These are phyloP conservation scores for Fusarium sp. DNA, from an alignment of 2,329 filamentous ascomycete genomes.

Conservation along the genomic window DNA sequence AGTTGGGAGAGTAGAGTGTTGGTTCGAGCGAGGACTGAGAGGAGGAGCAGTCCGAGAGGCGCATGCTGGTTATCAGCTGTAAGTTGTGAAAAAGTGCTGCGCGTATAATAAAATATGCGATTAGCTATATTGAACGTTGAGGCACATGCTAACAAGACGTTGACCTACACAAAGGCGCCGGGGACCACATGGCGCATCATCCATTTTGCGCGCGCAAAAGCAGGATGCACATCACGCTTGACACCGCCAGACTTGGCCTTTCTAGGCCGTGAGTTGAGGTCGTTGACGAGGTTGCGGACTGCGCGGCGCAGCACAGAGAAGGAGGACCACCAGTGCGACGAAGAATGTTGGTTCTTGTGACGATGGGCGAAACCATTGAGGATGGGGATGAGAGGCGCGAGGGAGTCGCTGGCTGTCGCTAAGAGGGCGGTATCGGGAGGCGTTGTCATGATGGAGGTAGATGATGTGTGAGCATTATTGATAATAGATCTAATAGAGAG, in stretches of 20 bases:
- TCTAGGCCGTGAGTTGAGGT: conserved; percentile 24
- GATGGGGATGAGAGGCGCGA: conserved; percentile 61
- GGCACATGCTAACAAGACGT: background rate
- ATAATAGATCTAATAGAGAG: background rate
- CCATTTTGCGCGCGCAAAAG: conserved; percentile 45
- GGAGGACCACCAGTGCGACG: conserved; percentile 81
- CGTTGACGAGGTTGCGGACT: conserved; percentile 63
- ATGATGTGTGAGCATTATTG: conserved; percentile 10
- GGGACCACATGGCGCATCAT: conserved; percentile 49
- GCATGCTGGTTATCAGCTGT: conserved; percentile 79
- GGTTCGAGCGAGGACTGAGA: conserved; percentile 72
- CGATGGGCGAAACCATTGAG: conserved; percentile 82
- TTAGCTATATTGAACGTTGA: background rate
- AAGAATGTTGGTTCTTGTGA: conserved; percentile 91
- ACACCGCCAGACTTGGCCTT: conserved; percentile 19
- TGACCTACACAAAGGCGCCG: conserved; percentile 52
- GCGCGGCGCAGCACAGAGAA: conserved; percentile 79
- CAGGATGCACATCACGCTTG: conserved; percentile 23
- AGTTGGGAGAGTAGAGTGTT: conserved; percentile 57
- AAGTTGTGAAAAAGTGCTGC: conserved; percentile 74
- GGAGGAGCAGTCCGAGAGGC: conserved; percentile 74
- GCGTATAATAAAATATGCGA: background rate
- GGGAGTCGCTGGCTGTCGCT: conserved; percentile 41
- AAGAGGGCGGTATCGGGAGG: conserved; percentile 13
- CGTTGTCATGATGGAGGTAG: conserved; percentile 21